These are phyloP conservation scores for Quillaja saponaria DNA, from an alignment of 306 rosid genomes.

Conservation along the genomic window DNA sequence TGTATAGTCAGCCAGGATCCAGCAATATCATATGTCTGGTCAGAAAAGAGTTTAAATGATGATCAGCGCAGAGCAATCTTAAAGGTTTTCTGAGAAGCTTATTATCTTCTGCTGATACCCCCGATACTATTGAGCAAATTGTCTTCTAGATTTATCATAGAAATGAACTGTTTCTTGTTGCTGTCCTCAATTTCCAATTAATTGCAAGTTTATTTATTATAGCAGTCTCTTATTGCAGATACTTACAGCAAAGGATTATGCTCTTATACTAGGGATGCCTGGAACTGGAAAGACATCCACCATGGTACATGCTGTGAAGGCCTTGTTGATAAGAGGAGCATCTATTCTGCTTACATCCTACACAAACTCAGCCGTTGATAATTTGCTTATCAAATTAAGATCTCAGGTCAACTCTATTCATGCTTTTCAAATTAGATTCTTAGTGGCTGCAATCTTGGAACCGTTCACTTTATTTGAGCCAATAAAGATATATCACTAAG, in stretches of 20 bases:
- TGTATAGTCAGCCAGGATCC: slow-evolving; percentile 87
- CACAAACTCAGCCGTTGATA: slow-evolving; percentile 94
- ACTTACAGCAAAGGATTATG: slow-evolving; percentile 86
- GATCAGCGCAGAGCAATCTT: slow-evolving; percentile 91
- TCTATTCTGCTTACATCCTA: slow-evolving; percentile 92
- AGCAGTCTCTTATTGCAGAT: slow-evolving; percentile 50
- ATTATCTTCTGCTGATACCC: slow-evolving; percentile 22
- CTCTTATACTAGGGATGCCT: slow-evolving; percentile 97
- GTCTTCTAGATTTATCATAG: slow-evolving; percentile 9
- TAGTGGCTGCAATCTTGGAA: no score
- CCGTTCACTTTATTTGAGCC: no score
- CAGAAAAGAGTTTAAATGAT: slow-evolving; percentile 70
- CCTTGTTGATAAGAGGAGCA: slow-evolving; percentile 83
- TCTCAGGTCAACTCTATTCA: slow-evolving; percentile 58
- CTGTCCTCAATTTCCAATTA: slow-evolving; percentile 22
- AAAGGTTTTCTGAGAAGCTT: slow-evolving; percentile 55
- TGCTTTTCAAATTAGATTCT: no score
- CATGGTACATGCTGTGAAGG: slow-evolving; percentile 96
- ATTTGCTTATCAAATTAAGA: slow-evolving; percentile 85
- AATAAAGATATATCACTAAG: no score
- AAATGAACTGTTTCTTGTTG: slow-evolving; percentile 6
- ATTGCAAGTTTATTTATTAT: slow-evolving; percentile 1
- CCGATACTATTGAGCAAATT: slow-evolving; percentile 22
- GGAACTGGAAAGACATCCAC: slow-evolving; percentile 99
- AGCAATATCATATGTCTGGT: slow-evolving; percentile 82